Base-by-base conservation (phyloP, 169 alveolate genomes). In the Cryptosporidium parvum region DNA sequence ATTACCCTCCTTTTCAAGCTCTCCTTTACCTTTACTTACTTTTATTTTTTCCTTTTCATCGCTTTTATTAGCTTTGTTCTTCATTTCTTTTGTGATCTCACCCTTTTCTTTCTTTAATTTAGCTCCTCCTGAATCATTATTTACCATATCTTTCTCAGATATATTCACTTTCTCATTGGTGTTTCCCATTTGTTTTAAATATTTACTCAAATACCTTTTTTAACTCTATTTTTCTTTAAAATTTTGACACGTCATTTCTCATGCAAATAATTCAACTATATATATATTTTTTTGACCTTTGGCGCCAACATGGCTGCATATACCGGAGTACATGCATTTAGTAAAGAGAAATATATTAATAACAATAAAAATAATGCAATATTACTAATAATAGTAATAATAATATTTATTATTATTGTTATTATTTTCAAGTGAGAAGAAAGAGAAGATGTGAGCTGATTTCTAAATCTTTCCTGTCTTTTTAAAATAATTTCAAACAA, bases 291-390 rank as follows among this genome's bases (percentile, higher is more conserved):
- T 67, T 69, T 39, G 8, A 26, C 39, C 8, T 69, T 69, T 3
- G 85, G 85, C 85, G 85, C 85, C 85, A 42, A 65, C 72, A 2
- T 2, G 21, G n/a, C 3, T 29, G 3, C 31, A 56, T 56, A 56
- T 56, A 56, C 72, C 72, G 44, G 53, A 37, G 51, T 33, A 65
- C 72, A 65, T 65, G 72, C 72, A 65, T 12, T 56, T 56, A 23
- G 62, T 53, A 26, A 53, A 16, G 0, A 42, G 48, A n/a, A 53
- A 53, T 12, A n/a, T 16, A 53, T n/a, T 18, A 12, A 53, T 53
- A 53, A 56, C 0, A 16, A 16, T 56, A 56, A 4, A 12, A n/a
- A 56, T 0, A 21, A 16, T 56, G 3, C 1, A 31, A 2, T 31
- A 31, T 31, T 31, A 31, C 35, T 2, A 2, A 31, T 31, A 31